Base-by-base conservation (phyloP, 768 basidiomycete species). In the Panus rudis region DNA sequence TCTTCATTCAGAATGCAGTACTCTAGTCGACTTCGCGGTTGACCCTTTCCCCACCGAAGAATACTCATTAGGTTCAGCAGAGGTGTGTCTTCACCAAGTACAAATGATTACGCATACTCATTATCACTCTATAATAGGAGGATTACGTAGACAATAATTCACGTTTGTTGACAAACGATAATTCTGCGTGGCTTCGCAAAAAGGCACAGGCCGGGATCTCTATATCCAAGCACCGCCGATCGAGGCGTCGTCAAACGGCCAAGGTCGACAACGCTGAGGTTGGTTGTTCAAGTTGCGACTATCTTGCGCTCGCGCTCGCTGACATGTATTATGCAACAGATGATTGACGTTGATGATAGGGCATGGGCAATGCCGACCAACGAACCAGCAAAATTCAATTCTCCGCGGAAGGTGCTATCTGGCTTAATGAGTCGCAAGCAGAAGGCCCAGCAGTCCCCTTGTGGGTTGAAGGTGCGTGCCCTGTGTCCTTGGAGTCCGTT, bases 1-100 rank as follows among this genome's bases (percentile, higher is more conserved):
- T 2, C 24, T 49, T 3, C 40, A 57, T 17, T 63, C 61, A 11
- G 61, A 63, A 42, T 55, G 54, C 21, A 61, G 56, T 45, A 63
- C 61, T 17, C 43, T 63, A 38, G 52, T 60, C 24, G 52, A 59
- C 25, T 55, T 57, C 50, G 27, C 26, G 25, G 35, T 52, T 22
- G 49, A 52, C n/a, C n/a, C n/a, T 34, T 46, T 47, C n/a, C 19
- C 39, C 34, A 37, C 37, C 3, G 43, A 33, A 8, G 27, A 45
- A 21, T 27, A 24, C 16, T 31, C 27, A 14, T 4, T 39, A 22
- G 37, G 38, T 31, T 37, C 39, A 6, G 4, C n/a, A 22, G 33
- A 44, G 22, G 46, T 32, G 16, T 19, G 35, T n/a, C n/a, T n/a
- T n/a, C n/a, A n/a, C n/a, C n/a, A n/a, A n/a, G n/a, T n/a, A n/a